Percentiles rank a stretch among this genome's conserved stretches.
phyloP scores from a whole-genome alignment of 306 rosid genomes.

The Cucumis hystrix region DNA sequence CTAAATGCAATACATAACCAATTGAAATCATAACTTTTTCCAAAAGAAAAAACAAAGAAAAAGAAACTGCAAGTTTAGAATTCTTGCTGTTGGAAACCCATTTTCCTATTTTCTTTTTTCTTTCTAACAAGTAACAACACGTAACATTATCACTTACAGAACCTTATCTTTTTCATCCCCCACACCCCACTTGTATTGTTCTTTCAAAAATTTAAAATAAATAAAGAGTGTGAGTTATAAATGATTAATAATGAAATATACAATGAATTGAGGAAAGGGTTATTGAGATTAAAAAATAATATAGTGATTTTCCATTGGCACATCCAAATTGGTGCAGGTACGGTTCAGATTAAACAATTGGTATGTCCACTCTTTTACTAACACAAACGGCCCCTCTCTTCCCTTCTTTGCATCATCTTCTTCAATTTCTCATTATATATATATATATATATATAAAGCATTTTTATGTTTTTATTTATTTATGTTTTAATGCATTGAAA shows the following conservation, averaged over 20 bases:
- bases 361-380: conserved; percentile 3
- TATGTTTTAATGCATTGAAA: neutral
- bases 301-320: neutral
- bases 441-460: no score
- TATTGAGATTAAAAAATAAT: neutral
- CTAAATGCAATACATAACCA: neutral
- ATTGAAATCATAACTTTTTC: neutral
- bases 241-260: neutral
- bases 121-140: no score
- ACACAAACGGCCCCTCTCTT: neutral
- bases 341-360: neutral
- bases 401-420: neutral
- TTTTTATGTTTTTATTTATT: no score
- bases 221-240: no score
- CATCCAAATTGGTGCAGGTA: neutral
- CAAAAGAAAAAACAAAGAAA: neutral
- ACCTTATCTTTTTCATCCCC: conserved; percentile 6
- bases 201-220: neutral
- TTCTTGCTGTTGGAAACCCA: neutral
- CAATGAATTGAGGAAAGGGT: neutral
- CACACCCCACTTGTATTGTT: conserved; percentile 4
- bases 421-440: neutral
- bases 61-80: neutral
- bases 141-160: neutral
- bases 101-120: neutral